These are phyloP conservation scores for Glaciozyma martinii DNA, from an alignment of 768 basidiomycete genomes.

Conservation along the genomic window DNA sequence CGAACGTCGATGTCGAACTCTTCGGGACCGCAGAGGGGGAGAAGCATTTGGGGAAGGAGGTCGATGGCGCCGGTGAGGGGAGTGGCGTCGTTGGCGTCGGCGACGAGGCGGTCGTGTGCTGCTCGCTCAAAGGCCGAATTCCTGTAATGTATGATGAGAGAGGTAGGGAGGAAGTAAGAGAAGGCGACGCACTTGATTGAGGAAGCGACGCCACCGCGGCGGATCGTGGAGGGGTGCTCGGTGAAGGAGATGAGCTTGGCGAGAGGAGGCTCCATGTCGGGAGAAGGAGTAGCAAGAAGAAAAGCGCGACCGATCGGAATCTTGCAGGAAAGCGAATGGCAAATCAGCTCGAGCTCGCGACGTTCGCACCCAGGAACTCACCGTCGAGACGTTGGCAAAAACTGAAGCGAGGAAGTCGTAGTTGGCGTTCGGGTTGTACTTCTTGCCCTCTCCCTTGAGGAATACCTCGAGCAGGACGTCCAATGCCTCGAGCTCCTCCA, in stretches of 20 bases:
- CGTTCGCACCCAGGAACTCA: slow-evolving; percentile 41
- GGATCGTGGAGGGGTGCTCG: slow-evolving; percentile 76
- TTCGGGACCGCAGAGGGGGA: slow-evolving; percentile 80
- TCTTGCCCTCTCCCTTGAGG: slow-evolving; percentile 57
- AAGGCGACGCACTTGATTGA: slow-evolving; percentile 62
- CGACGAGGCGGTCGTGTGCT: slow-evolving; percentile 63
- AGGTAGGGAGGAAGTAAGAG: slow-evolving; percentile 1
- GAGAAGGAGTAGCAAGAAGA: slow-evolving; percentile 49
- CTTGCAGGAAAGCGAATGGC: slow-evolving; percentile 41
- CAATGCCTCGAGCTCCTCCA: slow-evolving; percentile 53
- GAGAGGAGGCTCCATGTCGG: slow-evolving; percentile 52
- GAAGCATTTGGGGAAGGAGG: slow-evolving; percentile 70
- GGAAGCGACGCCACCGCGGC: slow-evolving; percentile 76
- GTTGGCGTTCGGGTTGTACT: slow-evolving; percentile 52
- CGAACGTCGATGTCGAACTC: slow-evolving; percentile 83
- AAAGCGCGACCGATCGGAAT: slow-evolving; percentile 66
- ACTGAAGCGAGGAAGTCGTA: slow-evolving; percentile 87
- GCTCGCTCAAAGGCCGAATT: slow-evolving; percentile 66
- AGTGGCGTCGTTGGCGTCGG: slow-evolving; percentile 44
- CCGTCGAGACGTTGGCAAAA: slow-evolving; percentile 80
- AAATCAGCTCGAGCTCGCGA: background rate
- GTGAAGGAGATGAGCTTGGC: slow-evolving; percentile 76
- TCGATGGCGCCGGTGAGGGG: slow-evolving; percentile 69
- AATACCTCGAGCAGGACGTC: slow-evolving; percentile 86
- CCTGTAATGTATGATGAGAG: slow-evolving; percentile 42